Evolutionary conservation across 164 flowering plant genomes (phyloP), one percentile per base, ranked within the genome.

Genomic region (Cinnamomum chago): DNA sequence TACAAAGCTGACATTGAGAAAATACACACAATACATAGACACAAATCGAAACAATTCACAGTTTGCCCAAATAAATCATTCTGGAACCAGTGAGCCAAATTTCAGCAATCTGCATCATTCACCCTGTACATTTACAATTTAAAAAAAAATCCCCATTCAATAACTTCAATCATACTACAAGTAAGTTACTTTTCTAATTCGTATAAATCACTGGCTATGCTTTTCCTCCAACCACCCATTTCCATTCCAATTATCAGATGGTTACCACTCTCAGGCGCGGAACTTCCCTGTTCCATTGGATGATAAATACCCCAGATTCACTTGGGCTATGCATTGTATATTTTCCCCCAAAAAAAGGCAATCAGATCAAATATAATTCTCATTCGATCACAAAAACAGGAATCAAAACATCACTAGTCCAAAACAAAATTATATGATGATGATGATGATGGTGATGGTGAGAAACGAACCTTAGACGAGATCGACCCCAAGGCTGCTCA

Each of bases 401-500:
- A 52, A 52, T 13, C 4, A 52, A 52, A 52, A 3, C 18, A 13
- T 52, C 58, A 52, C 18, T 52, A 52, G 18, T 62, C 23, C n/a
- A 23, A 23, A 23, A 62, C 22, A 7, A 24, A 24, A 62, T n/a
- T 22, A n/a, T 2, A 23, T 62, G 66, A n/a, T 5, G 24, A 24
- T 62, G 62, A 23, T 62, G 24, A 10, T 9, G 62, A 5, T 28
- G 30, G n/a, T 12, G 22, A 2, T 5, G 15, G n/a, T 11, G 70
- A 60, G 25, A 20, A 50, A 71, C 79, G 70, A 25, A 88, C 99
- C 99, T 90, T 81, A 93, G 89, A 65, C 94, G 90, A 66, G 99
- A 95, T 86, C 82, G 74, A 14, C 95, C 95, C 98, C 98, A 95
- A 24, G 98, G 99, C 85, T 91, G 93, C 83, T 60, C 96, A 77